phyloP scores from a whole-genome alignment of 2,329 filamentous ascomycete species.

The Sodiomyces alkalinus region DNA sequence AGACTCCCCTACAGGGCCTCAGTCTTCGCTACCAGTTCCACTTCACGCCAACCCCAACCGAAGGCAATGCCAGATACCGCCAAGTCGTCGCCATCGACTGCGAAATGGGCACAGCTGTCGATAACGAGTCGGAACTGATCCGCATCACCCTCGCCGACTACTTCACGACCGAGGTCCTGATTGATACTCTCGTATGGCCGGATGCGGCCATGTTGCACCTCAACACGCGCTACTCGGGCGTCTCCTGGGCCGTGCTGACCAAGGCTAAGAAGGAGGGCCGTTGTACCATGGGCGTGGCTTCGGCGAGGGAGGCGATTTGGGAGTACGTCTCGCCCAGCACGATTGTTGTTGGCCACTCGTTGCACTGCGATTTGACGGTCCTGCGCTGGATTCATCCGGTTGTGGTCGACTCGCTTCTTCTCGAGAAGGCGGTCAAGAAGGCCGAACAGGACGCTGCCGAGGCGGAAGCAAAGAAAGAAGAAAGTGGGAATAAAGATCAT shows the following conservation, averaged over 20 bases:
- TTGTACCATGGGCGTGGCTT: slow-evolving; percentile 24
- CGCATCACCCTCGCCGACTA: slow-evolving; percentile 35
- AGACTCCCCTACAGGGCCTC: slow-evolving; percentile 13
- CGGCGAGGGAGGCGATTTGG: slow-evolving; percentile 26
- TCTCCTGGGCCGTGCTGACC: slow-evolving; percentile 23
- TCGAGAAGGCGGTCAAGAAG: slow-evolving; percentile 12
- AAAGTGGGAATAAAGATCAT: background rate
- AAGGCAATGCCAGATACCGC: slow-evolving; percentile 2
- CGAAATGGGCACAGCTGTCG: slow-evolving; percentile 33
- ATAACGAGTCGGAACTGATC: slow-evolving; percentile 33
- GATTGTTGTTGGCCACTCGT: slow-evolving; percentile 31
- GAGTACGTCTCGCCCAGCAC: slow-evolving; percentile 28
- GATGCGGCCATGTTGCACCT: slow-evolving; percentile 27
- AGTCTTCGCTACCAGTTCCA: slow-evolving; percentile 4
- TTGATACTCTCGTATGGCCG: slow-evolving; percentile 36
- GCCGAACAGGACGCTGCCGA: slow-evolving; percentile 8
- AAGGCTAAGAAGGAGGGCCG: slow-evolving; percentile 14
- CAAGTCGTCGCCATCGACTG: slow-evolving; percentile 33
- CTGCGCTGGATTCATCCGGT: slow-evolving; percentile 31
- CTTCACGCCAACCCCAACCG: slow-evolving; percentile 3
- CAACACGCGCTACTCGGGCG: slow-evolving; percentile 34
- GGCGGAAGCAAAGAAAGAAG: slow-evolving; percentile 4
- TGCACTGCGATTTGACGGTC: slow-evolving; percentile 23
- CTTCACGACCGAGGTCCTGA: slow-evolving; percentile 28
- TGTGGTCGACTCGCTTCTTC: slow-evolving; percentile 28